phyloP scores from a whole-genome alignment of 2,329 filamentous ascomycete genomes.

The Trichoderma sp. region DNA sequence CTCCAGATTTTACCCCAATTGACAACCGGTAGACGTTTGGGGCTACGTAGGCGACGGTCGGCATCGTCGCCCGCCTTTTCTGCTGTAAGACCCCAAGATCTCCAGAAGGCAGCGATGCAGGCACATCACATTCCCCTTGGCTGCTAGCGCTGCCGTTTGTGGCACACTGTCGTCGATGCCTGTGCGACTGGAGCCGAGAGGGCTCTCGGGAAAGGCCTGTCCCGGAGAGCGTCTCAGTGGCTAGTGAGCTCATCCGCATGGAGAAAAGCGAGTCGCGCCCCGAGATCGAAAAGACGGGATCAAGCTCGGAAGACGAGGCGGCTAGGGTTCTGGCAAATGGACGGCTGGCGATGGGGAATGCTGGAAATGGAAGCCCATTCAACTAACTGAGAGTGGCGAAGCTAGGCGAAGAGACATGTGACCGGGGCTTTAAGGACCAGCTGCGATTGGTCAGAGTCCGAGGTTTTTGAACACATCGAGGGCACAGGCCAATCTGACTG shows the following conservation, averaged over 20 bases:
- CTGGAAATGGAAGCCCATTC: not conserved
- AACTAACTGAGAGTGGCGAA: slow-evolving; percentile 11
- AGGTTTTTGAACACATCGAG: not conserved
- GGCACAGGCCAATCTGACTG: slow-evolving; percentile 6
- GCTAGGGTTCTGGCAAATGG: not conserved
- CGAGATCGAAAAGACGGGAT: not conserved
- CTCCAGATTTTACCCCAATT: not conserved
- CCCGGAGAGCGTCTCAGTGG: not conserved
- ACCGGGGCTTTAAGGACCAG: not conserved
- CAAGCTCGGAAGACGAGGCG: not conserved
- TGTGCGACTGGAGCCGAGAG: not conserved
- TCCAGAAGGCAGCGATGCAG: not conserved
- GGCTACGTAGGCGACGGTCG: not conserved
- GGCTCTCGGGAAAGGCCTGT: not conserved
- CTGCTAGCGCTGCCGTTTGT: slow-evolving; percentile 1
- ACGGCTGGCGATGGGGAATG: not conserved
- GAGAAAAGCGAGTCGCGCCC: not conserved
- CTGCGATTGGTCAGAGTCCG: slow-evolving; percentile 5
- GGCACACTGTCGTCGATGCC: not conserved
- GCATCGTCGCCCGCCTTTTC: not conserved
- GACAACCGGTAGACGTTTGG: not conserved
- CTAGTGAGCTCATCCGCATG: slow-evolving; percentile 3
- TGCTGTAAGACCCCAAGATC: slow-evolving; percentile 6
- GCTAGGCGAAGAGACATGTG: slow-evolving; percentile 19
- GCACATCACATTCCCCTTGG: slow-evolving; percentile 5